These are phyloP conservation scores for Boletus subcaerulescens DNA, from an alignment of 768 basidiomycete genomes.

Conservation along the genomic window DNA sequence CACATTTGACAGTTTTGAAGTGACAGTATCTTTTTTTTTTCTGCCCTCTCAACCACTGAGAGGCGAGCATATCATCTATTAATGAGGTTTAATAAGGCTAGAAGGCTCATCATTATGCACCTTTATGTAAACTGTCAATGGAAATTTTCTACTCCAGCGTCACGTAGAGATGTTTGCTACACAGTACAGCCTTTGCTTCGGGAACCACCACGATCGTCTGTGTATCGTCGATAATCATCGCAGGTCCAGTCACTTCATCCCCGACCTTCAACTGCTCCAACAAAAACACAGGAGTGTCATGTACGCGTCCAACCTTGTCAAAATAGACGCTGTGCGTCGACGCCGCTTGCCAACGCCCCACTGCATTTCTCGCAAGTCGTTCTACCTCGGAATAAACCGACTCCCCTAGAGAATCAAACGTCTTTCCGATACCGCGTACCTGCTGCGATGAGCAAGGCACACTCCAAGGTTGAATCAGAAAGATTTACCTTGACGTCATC, in stretches of 20 bases:
- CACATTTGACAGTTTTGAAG: background rate
- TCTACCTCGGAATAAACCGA: conserved; percentile 77
- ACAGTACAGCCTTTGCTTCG: conserved; percentile 60
- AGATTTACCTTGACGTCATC: conserved; percentile 82
- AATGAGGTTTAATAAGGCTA: background rate
- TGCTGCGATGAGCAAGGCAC: conserved; percentile 22
- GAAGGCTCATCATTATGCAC: background rate
- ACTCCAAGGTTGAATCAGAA: background rate
- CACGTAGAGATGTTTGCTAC: conserved; percentile 65
- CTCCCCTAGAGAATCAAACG: conserved; percentile 75
- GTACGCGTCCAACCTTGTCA: conserved; percentile 70
- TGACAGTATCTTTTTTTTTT: background rate
- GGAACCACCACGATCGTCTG: conserved; percentile 92
- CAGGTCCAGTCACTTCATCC: conserved; percentile 76
- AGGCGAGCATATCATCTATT: background rate
- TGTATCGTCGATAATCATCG: conserved; percentile 93
- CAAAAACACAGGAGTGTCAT: conserved; percentile 77
- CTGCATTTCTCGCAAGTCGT: conserved; percentile 41
- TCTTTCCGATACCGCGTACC: conserved; percentile 90
- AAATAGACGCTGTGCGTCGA: conserved; percentile 74
- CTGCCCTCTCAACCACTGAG: background rate
- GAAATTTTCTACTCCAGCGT: conserved; percentile 33
- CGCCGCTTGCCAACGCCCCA: conserved; percentile 44
- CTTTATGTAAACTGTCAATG: conserved; percentile 1
- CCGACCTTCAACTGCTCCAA: conserved; percentile 66